Evolutionary conservation across 176 grass and related monocot species (phyloP).

Genomic region (Bonia amplexicaulis): DNA sequence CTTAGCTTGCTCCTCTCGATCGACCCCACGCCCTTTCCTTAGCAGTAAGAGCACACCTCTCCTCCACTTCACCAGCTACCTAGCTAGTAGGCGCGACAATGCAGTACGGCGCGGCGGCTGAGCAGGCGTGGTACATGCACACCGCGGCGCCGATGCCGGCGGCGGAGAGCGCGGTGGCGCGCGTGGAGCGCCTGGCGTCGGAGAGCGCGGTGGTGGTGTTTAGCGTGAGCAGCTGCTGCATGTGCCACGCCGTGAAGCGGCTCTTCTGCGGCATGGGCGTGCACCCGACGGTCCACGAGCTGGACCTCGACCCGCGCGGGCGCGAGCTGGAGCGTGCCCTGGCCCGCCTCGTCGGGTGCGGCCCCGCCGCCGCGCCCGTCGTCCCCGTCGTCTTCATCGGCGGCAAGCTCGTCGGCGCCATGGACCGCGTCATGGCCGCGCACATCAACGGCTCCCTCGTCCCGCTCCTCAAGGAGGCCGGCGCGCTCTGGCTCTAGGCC

Average conservation of each 20-base stretch:
- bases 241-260: constrained; percentile 98
- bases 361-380: constrained; percentile 20
- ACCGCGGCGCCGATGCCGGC: background rate
- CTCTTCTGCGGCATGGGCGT: constrained; percentile 97
- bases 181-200: constrained; percentile 75
- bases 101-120: constrained; percentile 75
- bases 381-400: constrained; percentile 90
- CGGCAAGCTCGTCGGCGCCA: constrained; percentile 82
- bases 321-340: constrained; percentile 78
- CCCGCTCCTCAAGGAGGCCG: constrained; percentile 92
- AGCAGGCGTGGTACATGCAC: constrained; percentile 61
- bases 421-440: constrained; percentile 89
- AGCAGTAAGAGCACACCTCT: background rate
- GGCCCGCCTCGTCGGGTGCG: constrained; percentile 54
- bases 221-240: constrained; percentile 92
- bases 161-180: constrained; percentile 53
- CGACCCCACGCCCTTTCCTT: background rate
- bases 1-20: background rate
- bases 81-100: constrained; percentile 17
- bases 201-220: constrained; percentile 95
- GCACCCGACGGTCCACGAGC: constrained; percentile 79
- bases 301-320: constrained; percentile 69
- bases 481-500: constrained; percentile 80
- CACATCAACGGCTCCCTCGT: constrained; percentile 90
- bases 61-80: too few species aligned